phyloP scores from a whole-genome alignment of 2,329 filamentous ascomycete genomes.

The Hypoxylon sp. region DNA sequence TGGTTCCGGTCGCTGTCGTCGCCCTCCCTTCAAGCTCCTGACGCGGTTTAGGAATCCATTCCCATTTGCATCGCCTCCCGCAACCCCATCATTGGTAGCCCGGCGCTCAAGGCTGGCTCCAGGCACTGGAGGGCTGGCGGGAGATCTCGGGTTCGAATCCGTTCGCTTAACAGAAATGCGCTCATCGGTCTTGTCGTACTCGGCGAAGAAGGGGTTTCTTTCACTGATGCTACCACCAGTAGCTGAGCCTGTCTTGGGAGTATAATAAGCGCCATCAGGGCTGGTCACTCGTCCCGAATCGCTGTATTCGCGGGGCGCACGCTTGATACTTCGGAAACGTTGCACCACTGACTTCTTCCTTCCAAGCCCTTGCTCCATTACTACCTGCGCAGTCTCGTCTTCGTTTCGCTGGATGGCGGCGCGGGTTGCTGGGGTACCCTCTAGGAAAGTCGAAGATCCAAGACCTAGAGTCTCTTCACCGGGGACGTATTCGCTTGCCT shows the following conservation, averaged over 20 bases:
- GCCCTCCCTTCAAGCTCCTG: constrained; percentile 80
- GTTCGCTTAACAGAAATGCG: constrained; percentile 56
- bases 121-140: constrained; percentile 62
- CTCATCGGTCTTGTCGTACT: constrained; percentile 70
- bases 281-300: constrained; percentile 67
- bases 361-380: constrained; percentile 67
- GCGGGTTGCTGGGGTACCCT: constrained; percentile 87
- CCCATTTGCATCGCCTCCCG: constrained; percentile 53
- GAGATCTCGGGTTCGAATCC: constrained; percentile 47
- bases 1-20: constrained; percentile 56
- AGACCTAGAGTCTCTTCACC: constrained; percentile 85
- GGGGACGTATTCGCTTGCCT: constrained; percentile 76
- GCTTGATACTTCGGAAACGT: constrained; percentile 85
- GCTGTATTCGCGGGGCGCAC: constrained; percentile 67
- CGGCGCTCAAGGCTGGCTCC: constrained; percentile 67
- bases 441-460: constrained; percentile 93
- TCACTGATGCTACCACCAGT: constrained; percentile 54
- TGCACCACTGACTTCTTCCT: constrained; percentile 96
- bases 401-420: constrained; percentile 80
- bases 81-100: constrained; percentile 65
- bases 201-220: constrained; percentile 83
- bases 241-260: constrained; percentile 50
- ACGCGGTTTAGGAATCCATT: constrained; percentile 79
- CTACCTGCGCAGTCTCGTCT: constrained; percentile 70
- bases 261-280: constrained; percentile 58